phyloP scores from a whole-genome alignment of 2,329 filamentous ascomycete species.

The Verticillium isaacii region DNA sequence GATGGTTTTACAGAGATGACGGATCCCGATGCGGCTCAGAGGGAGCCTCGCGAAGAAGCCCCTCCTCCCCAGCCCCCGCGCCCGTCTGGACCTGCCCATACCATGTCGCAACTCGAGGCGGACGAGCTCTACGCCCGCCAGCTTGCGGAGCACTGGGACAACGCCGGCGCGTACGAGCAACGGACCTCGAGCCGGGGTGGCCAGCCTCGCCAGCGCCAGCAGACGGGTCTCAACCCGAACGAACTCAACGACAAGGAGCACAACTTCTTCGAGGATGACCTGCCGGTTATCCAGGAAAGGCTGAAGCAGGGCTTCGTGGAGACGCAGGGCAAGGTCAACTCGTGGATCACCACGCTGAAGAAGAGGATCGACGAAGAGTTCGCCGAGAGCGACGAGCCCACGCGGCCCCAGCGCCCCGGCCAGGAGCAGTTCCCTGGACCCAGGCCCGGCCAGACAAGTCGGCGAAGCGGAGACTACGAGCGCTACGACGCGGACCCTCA shows the following conservation, averaged over 20 bases:
- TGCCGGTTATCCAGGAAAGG: slow-evolving; percentile 89
- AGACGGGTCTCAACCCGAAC: slow-evolving; percentile 27
- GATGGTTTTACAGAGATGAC: slow-evolving; percentile 58
- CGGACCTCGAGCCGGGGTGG: slow-evolving; percentile 42
- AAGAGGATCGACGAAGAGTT: slow-evolving; percentile 92
- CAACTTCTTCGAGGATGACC: slow-evolving; percentile 93
- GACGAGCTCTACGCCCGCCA: slow-evolving; percentile 91
- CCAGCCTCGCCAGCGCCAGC: slow-evolving; percentile 34
- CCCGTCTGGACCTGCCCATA: slow-evolving; percentile 53
- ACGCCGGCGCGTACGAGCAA: slow-evolving; percentile 51
- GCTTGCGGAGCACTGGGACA: slow-evolving; percentile 85
- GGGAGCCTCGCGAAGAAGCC: slow-evolving; percentile 49
- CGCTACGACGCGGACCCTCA: slow-evolving; percentile 93
- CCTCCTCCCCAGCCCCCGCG: slow-evolving; percentile 81
- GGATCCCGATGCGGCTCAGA: slow-evolving; percentile 63
- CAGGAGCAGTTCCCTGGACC: slow-evolving; percentile 21
- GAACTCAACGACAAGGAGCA: slow-evolving; percentile 66
- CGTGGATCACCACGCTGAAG: slow-evolving; percentile 85
- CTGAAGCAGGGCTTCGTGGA: slow-evolving; percentile 92
- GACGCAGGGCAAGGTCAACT: slow-evolving; percentile 88
- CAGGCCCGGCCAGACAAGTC: slow-evolving; percentile 56
- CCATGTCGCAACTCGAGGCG: slow-evolving; percentile 77
- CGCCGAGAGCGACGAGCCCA: slow-evolving; percentile 59
- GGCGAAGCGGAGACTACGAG: slow-evolving; percentile 81
- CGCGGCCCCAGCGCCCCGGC: slow-evolving; percentile 26